Evolutionary conservation across 1,284 basidiomycete species (phyloP).

Genomic region (Melampsora larici-populina): DNA sequence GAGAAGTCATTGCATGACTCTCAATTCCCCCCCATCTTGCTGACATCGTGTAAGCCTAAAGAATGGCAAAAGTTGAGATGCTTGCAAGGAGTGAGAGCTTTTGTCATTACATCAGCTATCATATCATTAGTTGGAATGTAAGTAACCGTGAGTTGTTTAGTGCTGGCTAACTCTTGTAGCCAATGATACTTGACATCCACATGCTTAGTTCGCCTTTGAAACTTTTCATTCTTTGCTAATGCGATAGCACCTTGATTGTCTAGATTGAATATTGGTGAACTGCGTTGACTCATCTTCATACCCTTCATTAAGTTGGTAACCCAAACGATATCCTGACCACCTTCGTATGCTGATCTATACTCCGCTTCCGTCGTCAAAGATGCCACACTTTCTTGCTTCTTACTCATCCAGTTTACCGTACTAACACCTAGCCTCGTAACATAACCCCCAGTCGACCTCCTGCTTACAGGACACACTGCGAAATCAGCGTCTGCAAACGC

Average conservation of each 20-base stretch:
- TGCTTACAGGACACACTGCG: neutral
- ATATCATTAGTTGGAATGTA: slow-evolving; percentile 12
- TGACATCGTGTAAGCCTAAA: neutral
- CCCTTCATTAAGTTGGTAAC: neutral
- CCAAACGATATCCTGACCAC: neutral
- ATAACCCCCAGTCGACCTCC: neutral
- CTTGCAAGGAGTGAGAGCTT: neutral
- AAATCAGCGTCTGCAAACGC: neutral
- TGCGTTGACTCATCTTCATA: neutral
- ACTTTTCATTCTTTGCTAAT: neutral
- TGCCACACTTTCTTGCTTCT: neutral
- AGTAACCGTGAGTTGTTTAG: neutral
- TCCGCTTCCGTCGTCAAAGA: too few species aligned
- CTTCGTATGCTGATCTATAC: too few species aligned
- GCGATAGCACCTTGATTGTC: slow-evolving; percentile 14
- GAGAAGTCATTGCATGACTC: too few species aligned
- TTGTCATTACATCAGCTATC: neutral
- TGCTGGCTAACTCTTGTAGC: neutral
- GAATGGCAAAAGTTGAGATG: neutral
- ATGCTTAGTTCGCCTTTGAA: slow-evolving; percentile 11
- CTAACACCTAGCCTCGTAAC: neutral
- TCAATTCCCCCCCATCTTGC: too few species aligned
- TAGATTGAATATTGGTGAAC: neutral
- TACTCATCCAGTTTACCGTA: neutral
- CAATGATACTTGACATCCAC: slow-evolving; percentile 10